phyloP scores from a whole-genome alignment of 345 rosid species.

The Leavenworthia alabamica region DNA sequence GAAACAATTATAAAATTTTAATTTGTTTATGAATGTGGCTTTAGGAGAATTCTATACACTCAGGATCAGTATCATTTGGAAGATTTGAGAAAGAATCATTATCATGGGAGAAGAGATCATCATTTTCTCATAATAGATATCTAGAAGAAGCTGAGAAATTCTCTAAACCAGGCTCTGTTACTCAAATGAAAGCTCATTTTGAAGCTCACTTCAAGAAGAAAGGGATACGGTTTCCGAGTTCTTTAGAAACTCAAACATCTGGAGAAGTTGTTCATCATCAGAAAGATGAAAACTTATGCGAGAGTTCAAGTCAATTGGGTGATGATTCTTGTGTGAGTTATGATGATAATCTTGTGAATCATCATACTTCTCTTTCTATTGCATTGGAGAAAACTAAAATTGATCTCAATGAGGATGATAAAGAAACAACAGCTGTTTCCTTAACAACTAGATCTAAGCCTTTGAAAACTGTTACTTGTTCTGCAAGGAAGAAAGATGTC shows the following conservation, averaged over 20 bases:
- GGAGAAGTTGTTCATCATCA: slow-evolving; percentile 24
- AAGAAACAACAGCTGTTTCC: background rate
- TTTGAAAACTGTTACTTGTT: background rate
- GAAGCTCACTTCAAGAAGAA: slow-evolving; percentile 82
- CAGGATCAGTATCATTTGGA: slow-evolving; percentile 87
- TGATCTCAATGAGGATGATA: background rate
- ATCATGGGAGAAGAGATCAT: slow-evolving; percentile 80
- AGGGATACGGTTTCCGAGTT: slow-evolving; percentile 41
- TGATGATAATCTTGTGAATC: slow-evolving; percentile 34
- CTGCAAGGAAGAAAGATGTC: slow-evolving; percentile 3
- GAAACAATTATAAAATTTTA: background rate
- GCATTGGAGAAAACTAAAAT: slow-evolving; percentile 1
- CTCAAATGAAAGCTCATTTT: slow-evolving; percentile 72
- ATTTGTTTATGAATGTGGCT: slow-evolving; percentile 13
- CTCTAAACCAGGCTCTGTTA: slow-evolving; percentile 76
- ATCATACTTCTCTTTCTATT: background rate
- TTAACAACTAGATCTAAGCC: background rate
- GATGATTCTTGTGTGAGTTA: slow-evolving; percentile 31
- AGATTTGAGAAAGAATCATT: slow-evolving; percentile 71
- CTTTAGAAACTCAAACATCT: slow-evolving; percentile 34
- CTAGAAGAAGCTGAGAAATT: slow-evolving; percentile 81
- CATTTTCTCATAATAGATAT: slow-evolving; percentile 79
- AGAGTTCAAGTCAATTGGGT: slow-evolving; percentile 16
- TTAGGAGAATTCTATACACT: slow-evolving; percentile 65
- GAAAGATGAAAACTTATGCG: slow-evolving; percentile 25